Evolutionary conservation across 257 asterid species (phyloP).

Genomic region (Scutellaria minor): DNA sequence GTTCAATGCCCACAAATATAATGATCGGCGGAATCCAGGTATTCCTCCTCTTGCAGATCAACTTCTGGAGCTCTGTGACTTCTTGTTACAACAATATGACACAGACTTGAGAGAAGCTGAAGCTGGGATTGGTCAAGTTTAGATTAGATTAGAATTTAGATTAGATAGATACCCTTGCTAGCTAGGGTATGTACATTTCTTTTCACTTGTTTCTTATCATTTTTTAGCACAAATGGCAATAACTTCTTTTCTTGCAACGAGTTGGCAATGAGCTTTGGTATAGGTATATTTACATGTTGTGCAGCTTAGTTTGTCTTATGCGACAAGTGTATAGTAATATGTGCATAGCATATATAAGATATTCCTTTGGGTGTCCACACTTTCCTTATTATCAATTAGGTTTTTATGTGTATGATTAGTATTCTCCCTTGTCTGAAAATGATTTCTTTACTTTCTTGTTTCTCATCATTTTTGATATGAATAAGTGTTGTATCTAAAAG

Average conservation of each 20-base stretch:
- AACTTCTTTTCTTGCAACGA: constrained; percentile 27
- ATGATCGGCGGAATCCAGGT: constrained; percentile 80
- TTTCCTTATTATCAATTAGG: no score
- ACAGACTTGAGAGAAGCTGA: constrained; percentile 73
- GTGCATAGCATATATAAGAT: no score
- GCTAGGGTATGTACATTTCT: constrained; percentile 13
- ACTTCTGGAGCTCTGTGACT: constrained; percentile 92
- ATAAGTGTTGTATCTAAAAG: no score
- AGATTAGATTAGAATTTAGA: neutral
- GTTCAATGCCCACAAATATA: constrained; percentile 83
- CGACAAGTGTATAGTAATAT: no score
- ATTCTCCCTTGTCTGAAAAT: no score
- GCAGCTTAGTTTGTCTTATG: no score
- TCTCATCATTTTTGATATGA: no score
- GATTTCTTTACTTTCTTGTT: no score
- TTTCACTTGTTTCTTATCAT: constrained; percentile 25
- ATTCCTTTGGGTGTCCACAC: no score
- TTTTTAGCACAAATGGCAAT: constrained; percentile 25
- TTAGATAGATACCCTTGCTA: constrained; percentile 9
- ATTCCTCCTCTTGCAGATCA: constrained; percentile 99
- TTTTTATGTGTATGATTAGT: no score
- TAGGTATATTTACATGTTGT: no score
- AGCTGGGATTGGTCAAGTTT: constrained; percentile 52
- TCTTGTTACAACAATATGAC: constrained; percentile 60
- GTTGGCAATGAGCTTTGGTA: neutral